phyloP scores from a whole-genome alignment of 2,329 filamentous ascomycete genomes.

The Cytospora piceicola region DNA sequence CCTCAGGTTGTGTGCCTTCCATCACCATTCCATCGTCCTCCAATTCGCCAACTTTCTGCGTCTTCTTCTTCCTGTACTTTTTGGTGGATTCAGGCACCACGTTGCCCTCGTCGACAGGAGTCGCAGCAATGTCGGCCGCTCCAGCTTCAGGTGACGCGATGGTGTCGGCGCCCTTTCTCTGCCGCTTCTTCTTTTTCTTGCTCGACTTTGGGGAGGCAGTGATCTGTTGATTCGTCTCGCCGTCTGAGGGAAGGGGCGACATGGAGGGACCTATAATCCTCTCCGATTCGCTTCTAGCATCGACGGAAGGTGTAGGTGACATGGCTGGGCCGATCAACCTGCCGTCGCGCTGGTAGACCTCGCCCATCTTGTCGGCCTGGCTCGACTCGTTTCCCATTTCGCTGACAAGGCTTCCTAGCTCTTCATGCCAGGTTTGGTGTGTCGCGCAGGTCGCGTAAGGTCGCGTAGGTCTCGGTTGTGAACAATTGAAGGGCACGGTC shows the following conservation, averaged over 20 bases:
- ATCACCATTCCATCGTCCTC: neutral
- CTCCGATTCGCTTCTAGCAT: neutral
- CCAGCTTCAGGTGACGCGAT: neutral
- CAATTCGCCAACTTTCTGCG: neutral
- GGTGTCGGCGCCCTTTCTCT: neutral
- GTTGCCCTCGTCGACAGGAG: neutral
- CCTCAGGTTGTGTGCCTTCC: neutral
- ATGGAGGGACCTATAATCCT: neutral
- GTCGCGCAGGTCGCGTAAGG: neutral
- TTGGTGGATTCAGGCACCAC: neutral
- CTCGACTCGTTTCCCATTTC: conserved; percentile 19
- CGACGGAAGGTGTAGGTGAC: conserved; percentile 16
- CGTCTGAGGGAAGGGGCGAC: conserved; percentile 10
- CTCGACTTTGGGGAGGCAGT: neutral
- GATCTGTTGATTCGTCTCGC: neutral
- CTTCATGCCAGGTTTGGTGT: neutral
- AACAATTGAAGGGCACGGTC: neutral
- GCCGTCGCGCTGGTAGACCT: neutral
- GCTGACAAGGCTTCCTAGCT: neutral
- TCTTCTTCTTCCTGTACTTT: conserved; percentile 16
- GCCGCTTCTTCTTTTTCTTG: conserved; percentile 19
- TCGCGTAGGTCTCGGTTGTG: neutral
- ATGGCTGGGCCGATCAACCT: conserved; percentile 22
- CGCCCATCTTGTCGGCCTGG: neutral
- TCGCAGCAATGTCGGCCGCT: neutral